These are phyloP conservation scores for Talaromyces sp. DNA, from an alignment of 2,329 filamentous ascomycete species.

Conservation along the genomic window DNA sequence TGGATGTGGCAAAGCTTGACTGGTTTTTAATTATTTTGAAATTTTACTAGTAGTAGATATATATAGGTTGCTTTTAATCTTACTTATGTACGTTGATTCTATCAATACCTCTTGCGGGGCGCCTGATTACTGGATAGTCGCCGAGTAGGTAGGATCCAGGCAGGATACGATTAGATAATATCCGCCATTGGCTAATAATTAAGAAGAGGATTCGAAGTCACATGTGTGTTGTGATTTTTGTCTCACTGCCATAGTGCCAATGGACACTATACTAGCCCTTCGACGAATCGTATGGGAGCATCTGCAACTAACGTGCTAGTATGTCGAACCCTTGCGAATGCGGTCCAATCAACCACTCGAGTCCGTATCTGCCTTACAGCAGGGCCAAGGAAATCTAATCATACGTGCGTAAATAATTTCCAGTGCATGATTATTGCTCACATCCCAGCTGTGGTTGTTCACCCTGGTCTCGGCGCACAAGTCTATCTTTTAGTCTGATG, in stretches of 20 bases:
- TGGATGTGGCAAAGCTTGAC: neutral
- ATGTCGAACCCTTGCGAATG: neutral
- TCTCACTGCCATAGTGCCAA: neutral
- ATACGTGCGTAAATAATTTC: neutral
- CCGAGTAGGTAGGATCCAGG: neutral
- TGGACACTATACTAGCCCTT: neutral
- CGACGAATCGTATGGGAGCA: neutral
- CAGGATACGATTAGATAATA: neutral
- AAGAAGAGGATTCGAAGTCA: neutral
- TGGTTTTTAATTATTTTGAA: neutral
- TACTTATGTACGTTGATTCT: neutral
- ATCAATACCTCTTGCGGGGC: neutral
- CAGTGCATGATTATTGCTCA: neutral
- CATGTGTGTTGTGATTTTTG: neutral
- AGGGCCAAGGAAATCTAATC: neutral
- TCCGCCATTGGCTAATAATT: neutral
- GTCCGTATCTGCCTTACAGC: neutral
- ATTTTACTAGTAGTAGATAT: neutral
- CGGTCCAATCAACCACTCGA: neutral
- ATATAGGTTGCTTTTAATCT: neutral
- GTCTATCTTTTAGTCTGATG: neutral
- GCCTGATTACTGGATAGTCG: neutral
- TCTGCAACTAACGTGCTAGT: neutral
- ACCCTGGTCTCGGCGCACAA: neutral
- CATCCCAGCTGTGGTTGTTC: neutral